A percentile compares a stretch with the other conserved stretches of the same genome.
These are phyloP conservation scores for Mycena alexandri DNA, from an alignment of 768 basidiomycete genomes.

Conservation along the genomic window DNA sequence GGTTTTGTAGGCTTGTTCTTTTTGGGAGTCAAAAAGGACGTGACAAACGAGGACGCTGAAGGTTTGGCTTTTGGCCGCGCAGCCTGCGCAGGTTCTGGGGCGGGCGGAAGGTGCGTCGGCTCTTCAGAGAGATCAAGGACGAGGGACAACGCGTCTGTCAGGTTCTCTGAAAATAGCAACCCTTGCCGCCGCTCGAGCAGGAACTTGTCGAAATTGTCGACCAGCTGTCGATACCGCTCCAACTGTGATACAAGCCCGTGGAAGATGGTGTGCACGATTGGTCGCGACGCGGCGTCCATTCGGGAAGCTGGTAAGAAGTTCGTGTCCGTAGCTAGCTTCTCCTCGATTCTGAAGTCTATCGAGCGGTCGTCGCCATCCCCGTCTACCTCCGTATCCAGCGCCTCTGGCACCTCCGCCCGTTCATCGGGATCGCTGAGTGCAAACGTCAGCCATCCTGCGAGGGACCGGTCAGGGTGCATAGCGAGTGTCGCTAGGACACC, in stretches of 20 bases:
- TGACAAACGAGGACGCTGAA: constrained; percentile 70
- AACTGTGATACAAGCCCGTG: constrained; percentile 85
- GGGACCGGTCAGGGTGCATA: constrained; percentile 85
- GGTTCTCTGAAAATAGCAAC: constrained; percentile 90
- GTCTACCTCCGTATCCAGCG: constrained; percentile 43
- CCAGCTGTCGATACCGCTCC: constrained; percentile 79
- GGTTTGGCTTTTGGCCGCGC: constrained; percentile 65
- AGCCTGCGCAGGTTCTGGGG: constrained; percentile 49
- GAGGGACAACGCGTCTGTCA: constrained; percentile 88
- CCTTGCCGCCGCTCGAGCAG: constrained; percentile 90
- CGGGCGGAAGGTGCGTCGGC: constrained; percentile 44
- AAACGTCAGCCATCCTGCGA: constrained; percentile 92
- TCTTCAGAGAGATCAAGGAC: constrained; percentile 73
- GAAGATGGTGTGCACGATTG: constrained; percentile 85
- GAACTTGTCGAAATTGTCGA: constrained; percentile 87
- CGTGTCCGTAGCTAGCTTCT: constrained; percentile 69
- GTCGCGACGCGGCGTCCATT: constrained; percentile 79
- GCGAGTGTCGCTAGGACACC: constrained; percentile 85
- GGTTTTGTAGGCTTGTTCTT: constrained; percentile 65
- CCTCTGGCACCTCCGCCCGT: constrained; percentile 34
- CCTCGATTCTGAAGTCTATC: constrained; percentile 80
- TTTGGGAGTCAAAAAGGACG: constrained; percentile 85
- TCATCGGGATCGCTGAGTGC: constrained; percentile 55
- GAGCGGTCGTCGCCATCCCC: constrained; percentile 85
- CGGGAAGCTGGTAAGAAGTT: constrained; percentile 73